phyloP scores from a whole-genome alignment of 2,329 filamentous ascomycete genomes.

The Neopestalotiopsis sp. region DNA sequence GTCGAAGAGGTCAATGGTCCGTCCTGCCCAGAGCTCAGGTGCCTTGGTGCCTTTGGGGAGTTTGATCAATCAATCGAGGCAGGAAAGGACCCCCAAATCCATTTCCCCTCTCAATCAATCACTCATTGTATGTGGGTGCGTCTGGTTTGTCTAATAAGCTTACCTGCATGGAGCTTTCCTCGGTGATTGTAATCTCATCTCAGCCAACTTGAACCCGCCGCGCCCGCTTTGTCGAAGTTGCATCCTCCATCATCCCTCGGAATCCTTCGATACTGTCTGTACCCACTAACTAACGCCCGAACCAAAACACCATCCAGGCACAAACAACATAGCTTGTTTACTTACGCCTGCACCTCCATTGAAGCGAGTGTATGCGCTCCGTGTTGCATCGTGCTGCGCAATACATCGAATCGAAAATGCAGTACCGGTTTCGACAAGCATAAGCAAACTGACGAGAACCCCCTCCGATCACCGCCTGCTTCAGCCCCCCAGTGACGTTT shows the following conservation, averaged over 20 bases:
- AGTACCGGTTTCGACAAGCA: neutral
- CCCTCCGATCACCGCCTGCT: neutral
- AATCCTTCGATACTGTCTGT: neutral
- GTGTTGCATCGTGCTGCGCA: conserved; percentile 1
- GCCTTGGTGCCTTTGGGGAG: too few species aligned
- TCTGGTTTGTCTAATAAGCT: neutral
- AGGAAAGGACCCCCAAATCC: too few species aligned
- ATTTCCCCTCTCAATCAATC: neutral
- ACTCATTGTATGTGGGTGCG: neutral
- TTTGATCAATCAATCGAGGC: too few species aligned
- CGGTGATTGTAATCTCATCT: conserved; percentile 12
- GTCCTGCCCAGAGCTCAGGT: too few species aligned
- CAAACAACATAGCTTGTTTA: neutral
- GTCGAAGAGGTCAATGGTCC: neutral
- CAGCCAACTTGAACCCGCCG: neutral
- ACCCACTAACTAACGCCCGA: neutral
- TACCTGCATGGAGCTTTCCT: conserved; percentile 10
- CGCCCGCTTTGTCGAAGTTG: neutral
- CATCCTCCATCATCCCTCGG: neutral
- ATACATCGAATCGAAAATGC: neutral
- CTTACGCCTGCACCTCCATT: neutral
- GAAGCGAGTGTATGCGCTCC: neutral
- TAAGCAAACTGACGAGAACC: conserved; percentile 4
- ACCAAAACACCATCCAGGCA: neutral
- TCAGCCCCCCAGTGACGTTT: neutral